phyloP scores from a whole-genome alignment of 2,329 filamentous ascomycete genomes.

The Colletotrichum orbiculare region DNA sequence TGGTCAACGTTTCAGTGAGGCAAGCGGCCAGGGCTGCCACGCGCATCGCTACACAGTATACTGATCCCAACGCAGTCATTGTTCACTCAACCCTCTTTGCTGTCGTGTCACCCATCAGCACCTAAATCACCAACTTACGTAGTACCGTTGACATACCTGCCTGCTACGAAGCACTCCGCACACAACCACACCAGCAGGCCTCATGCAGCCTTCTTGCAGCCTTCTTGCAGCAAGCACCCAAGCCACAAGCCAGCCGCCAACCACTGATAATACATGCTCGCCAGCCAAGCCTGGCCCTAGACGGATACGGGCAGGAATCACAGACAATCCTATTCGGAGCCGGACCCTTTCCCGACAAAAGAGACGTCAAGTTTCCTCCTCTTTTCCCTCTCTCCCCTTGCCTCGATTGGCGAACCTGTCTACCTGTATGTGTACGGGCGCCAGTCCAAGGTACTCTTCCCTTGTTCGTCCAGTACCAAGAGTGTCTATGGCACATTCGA shows the following conservation, averaged over 20 bases:
- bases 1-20: no score
- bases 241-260: constrained; percentile 3
- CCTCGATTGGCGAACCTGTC: neutral
- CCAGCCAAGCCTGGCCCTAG: neutral
- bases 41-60: no score
- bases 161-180: no score
- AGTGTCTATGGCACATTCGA: no score
- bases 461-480: no score
- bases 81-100: neutral
- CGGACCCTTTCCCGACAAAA: constrained; percentile 1
- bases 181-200: constrained; percentile 1
- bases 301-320: neutral
- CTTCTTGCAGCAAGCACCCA: constrained; percentile 11
- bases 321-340: constrained; percentile 8
- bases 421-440: no score
- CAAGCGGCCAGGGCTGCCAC: no score
- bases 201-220: constrained; percentile 15
- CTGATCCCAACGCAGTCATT: neutral
- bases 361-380: constrained; percentile 14
- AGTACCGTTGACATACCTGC: no score
- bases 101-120: constrained; percentile 23
- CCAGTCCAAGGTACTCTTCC: no score
- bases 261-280: no score
- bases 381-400: constrained; percentile 2
- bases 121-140: constrained; percentile 1